Percentiles rank a stretch among this genome's conserved stretches.
Conservation (phyloP, 2,329 filamentous ascomycete species). For the Neospermospora avenae region DNA sequence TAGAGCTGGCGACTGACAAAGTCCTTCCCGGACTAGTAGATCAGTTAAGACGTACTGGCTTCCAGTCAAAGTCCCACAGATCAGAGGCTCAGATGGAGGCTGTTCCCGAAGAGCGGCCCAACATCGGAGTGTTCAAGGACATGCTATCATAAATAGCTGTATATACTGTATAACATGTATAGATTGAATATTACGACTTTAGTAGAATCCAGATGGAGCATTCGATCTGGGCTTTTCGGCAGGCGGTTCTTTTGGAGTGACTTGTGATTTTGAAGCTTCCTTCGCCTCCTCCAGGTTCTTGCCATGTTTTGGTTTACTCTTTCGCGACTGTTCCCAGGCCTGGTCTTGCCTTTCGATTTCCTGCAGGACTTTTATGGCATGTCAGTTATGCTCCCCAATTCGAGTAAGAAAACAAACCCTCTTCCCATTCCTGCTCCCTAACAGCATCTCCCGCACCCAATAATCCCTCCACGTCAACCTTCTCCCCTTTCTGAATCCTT, state of each 20-base stretch:
- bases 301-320: conserved; percentile 25
- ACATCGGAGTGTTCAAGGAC: conserved; percentile 50
- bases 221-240: conserved; percentile 25
- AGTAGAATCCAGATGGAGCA: conserved; percentile 35
- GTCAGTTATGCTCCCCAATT: conserved; percentile 3
- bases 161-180: conserved; percentile 27
- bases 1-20: conserved; percentile 55
- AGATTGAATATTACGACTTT: conserved; percentile 10
- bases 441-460: conserved; percentile 74
- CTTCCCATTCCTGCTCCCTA: conserved; percentile 83
- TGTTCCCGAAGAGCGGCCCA: conserved; percentile 23
- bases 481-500: conserved; percentile 65
- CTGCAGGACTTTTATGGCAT: conserved; percentile 50
- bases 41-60: conserved; percentile 38
- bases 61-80: conserved; percentile 32
- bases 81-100: no score
- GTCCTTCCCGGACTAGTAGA: conserved; percentile 56
- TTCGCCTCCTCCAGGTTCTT: conserved; percentile 12
- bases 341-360: conserved; percentile 64
- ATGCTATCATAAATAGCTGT: conserved; percentile 50
- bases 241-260: neutral
- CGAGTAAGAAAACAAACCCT: conserved; percentile 52
- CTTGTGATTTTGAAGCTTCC: conserved; percentile 9
- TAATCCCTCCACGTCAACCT: conserved; percentile 79
- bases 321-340: conserved; percentile 37